A percentile compares a stretch with the other conserved stretches of the same genome.
These are phyloP conservation scores for Piper betle DNA, from an alignment of 164 flowering plant species.

Conservation along the genomic window DNA sequence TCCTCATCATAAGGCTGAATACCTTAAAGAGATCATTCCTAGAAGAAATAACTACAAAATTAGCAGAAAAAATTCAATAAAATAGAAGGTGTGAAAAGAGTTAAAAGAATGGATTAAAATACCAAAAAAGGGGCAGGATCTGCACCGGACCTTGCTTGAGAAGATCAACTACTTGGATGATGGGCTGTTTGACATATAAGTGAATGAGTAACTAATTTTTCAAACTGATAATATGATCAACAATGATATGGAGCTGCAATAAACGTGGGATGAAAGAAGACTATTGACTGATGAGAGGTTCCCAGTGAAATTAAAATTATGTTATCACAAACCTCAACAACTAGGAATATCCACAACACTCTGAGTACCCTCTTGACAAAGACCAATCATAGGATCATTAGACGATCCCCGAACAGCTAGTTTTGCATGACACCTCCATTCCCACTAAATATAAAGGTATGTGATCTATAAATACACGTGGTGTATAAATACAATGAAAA, in stretches of 20 bases:
- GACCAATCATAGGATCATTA: conserved; percentile 54
- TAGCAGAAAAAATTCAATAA: neutral
- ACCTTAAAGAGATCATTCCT: conserved; percentile 55
- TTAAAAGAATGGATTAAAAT: neutral
- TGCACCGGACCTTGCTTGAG: conserved; percentile 42
- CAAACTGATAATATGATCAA: neutral
- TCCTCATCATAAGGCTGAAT: conserved; percentile 86
- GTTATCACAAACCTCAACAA: conserved; percentile 48
- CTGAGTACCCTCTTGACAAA: conserved; percentile 83
- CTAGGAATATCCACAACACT: conserved; percentile 75
- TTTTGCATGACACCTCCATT: conserved; percentile 96
- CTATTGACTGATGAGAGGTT: neutral
- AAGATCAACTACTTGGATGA: conserved; percentile 82
- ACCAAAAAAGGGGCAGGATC: neutral
- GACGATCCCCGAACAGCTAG: conserved; percentile 83
- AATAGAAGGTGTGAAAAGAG: neutral
- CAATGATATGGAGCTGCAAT: neutral
- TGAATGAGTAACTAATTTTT: neutral
- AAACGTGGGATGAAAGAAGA: neutral
- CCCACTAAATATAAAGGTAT: conserved; percentile 34
- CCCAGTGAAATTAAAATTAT: neutral
- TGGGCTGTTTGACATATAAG: conserved; percentile 48
- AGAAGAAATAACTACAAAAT: conserved; percentile 1
- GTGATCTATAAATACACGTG: too few relatives aligned
- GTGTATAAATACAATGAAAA: too few relatives aligned